phyloP scores from a whole-genome alignment of 805 yeast species.

The Lachancea cidri region DNA sequence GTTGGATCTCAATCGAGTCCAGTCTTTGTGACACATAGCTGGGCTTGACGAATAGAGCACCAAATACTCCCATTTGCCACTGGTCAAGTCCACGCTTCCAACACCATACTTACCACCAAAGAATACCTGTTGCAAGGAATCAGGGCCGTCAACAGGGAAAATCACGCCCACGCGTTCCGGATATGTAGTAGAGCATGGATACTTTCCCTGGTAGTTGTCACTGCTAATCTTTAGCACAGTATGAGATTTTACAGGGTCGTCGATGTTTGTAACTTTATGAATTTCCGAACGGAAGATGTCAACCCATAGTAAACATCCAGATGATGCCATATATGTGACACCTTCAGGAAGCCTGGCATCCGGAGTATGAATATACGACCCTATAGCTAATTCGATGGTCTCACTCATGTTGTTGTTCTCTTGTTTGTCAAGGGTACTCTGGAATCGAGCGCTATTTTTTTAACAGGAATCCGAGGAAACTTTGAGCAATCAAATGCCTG shows the following conservation, averaged over 20 bases:
- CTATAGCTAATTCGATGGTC: conserved; percentile 2
- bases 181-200: conserved; percentile 10
- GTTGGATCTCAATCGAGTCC: conserved; percentile 52
- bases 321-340: conserved; percentile 53
- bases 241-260: conserved; percentile 22
- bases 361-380: conserved; percentile 20
- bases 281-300: conserved; percentile 36
- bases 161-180: conserved; percentile 62
- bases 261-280: conserved; percentile 30
- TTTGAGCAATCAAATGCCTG: too few species aligned
- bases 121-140: conserved; percentile 41
- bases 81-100: conserved; percentile 45
- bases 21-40: conserved; percentile 29
- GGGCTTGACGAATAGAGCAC: conserved; percentile 33
- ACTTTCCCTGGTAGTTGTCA: conserved; percentile 35
- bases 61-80: conserved; percentile 35
- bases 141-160: conserved; percentile 46
- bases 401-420: not conserved
- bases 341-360: conserved; percentile 55
- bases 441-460: not conserved
- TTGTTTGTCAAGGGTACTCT: not conserved
- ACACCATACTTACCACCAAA: conserved; percentile 66
- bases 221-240: conserved; percentile 29
- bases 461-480: not conserved
- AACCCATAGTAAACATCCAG: conserved; percentile 44